Base-by-base conservation (phyloP, 2,329 filamentous ascomycete species). In the Pseudogymnoascus sp. region DNA sequence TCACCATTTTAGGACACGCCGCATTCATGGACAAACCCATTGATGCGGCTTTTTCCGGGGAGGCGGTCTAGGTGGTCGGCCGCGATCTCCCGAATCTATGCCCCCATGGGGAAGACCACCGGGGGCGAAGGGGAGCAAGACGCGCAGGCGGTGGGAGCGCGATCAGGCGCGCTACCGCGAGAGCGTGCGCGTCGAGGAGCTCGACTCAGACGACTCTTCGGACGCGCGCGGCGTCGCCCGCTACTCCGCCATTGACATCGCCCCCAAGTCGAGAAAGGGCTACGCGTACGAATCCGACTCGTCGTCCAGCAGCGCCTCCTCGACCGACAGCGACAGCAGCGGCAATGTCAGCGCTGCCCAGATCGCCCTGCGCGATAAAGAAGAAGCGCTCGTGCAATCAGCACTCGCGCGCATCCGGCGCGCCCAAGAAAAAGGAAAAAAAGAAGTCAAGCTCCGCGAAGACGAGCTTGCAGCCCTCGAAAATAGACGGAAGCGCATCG, bases 31-130 rank as follows among this genome's bases (percentile, higher is more conserved):
- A 97, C 76, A 97, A 96, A 85, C 93, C 93, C 64, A 96, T 97
- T 82, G 94, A 97, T 87, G 93, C 95, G 92, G 92, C 92, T 97
- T 99, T 99, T 97, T 97, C 93, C 84, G 94, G 95, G 92, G 94
- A 99, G 93, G 93, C 94, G 92, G 94, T 99, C 89, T 99, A 97
- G 87, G 84, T 95, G 92, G 92, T 97, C 94, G 93, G 91, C 93
- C 93, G 94, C 94, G 89, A 94, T 88, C 92, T 96, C 93, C 92
- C 84, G 82, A 87, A 86, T 79, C 77, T 83, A 87, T 88, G 92
- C 92, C 92, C 90, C 87, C 82, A 85, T 92, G 90, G 93, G 93
- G 92, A 97, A 97, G 93, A 97, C 91, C 92, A 94, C 89, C 90
- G 84, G 89, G 90, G 89, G 89, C 87, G 83, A 85, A 82, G 78